Percentiles rank a stretch among this genome's conserved stretches.
Evolutionary conservation across 306 rosid species (phyloP).

Genomic region (Inga leiocalycina): DNA sequence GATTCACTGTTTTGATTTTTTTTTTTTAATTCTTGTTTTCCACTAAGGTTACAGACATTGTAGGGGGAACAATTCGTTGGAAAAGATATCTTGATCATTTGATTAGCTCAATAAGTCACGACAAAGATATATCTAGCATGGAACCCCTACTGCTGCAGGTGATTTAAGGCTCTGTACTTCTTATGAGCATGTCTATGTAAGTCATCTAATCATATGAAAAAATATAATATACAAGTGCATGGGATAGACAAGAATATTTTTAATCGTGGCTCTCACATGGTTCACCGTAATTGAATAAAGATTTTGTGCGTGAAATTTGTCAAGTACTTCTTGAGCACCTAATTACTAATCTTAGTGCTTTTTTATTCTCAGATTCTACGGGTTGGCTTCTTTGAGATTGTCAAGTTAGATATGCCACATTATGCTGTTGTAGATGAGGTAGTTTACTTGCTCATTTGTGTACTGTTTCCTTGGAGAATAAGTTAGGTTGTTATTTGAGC

Average conservation of each 20-base stretch:
- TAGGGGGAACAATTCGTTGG: constrained; percentile 92
- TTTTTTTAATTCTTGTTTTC: constrained; percentile 5
- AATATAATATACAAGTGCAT: too few species aligned
- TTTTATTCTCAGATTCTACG: constrained; percentile 67
- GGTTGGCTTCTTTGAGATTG: constrained; percentile 79
- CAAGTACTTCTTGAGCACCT: not conserved
- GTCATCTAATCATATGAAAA: not conserved
- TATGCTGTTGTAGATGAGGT: constrained; percentile 96
- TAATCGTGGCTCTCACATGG: not conserved
- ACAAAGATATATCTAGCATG: constrained; percentile 63
- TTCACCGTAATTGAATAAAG: not conserved
- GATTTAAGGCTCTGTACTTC: constrained; percentile 17
- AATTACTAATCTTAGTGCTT: constrained; percentile 27
- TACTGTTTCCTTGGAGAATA: constrained; percentile 17
- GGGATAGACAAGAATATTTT: not conserved
- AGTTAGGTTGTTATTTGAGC: constrained; percentile 1
- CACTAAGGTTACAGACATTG: constrained; percentile 78
- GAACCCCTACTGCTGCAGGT: constrained; percentile 95
- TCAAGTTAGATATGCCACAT: constrained; percentile 83
- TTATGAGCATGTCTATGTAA: not conserved
- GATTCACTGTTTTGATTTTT: constrained; percentile 11
- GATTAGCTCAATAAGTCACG: constrained; percentile 67
- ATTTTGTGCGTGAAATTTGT: constrained; percentile 24
- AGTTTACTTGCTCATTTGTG: constrained; percentile 21
- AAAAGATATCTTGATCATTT: constrained; percentile 86